Evolutionary conservation across 1,284 basidiomycete species (phyloP).

Genomic region (Boletus semigastroideus): DNA sequence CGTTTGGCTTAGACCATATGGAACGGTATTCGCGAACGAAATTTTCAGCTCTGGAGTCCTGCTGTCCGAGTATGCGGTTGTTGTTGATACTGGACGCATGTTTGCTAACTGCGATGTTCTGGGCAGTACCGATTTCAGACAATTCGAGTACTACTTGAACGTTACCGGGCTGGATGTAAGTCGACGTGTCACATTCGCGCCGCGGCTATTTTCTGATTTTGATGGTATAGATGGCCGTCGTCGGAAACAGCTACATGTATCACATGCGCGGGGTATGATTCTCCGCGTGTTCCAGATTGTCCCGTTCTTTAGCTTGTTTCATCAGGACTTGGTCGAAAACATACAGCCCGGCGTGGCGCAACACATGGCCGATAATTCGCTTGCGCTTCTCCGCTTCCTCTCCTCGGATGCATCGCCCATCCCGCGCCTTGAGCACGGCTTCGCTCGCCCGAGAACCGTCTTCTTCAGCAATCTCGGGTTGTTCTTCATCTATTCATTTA

Average conservation of each 20-base stretch:
- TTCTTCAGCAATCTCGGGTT: slow-evolving; percentile 75
- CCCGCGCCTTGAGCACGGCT: slow-evolving; percentile 55
- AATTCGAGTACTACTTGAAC: slow-evolving; percentile 91
- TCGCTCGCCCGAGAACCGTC: slow-evolving; percentile 63
- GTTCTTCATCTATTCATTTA: slow-evolving; percentile 76
- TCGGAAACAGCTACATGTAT: slow-evolving; percentile 92
- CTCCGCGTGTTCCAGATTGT: slow-evolving; percentile 1
- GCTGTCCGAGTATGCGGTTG: slow-evolving; percentile 74
- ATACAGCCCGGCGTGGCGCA: slow-evolving; percentile 80
- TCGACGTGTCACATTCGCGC: background rate
- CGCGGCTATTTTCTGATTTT: slow-evolving; percentile 1
- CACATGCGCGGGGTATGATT: slow-evolving; percentile 74
- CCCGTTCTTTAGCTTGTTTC: slow-evolving; percentile 7
- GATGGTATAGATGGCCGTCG: slow-evolving; percentile 79
- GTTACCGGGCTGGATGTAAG: slow-evolving; percentile 83
- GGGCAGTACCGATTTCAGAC: slow-evolving; percentile 85
- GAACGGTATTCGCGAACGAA: slow-evolving; percentile 91
- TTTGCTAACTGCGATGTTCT: background rate
- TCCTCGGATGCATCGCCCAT: slow-evolving; percentile 67
- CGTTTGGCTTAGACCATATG: slow-evolving; percentile 66
- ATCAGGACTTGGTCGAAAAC: slow-evolving; percentile 76
- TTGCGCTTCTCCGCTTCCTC: slow-evolving; percentile 83
- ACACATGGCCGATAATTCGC: slow-evolving; percentile 92
- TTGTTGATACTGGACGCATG: slow-evolving; percentile 6
- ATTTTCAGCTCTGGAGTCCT: slow-evolving; percentile 93